phyloP scores from a whole-genome alignment of 2,329 filamentous ascomycete species.

The Pseudogymnoascus sp. region DNA sequence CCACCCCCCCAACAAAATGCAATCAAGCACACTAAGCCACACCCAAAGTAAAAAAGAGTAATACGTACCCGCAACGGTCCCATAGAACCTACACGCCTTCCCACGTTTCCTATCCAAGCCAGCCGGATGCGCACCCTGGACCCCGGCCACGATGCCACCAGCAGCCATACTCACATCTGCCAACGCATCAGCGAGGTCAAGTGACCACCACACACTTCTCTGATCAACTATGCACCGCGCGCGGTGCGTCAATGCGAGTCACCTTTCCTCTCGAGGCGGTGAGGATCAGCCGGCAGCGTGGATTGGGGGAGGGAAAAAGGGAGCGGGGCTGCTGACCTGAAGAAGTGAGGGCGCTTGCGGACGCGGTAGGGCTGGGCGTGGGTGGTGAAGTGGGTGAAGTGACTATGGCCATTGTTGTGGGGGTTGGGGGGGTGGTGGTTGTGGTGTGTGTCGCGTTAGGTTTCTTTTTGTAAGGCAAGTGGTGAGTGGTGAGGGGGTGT shows the following conservation, averaged over 20 bases:
- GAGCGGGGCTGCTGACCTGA: slow-evolving; percentile 9
- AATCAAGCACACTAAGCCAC: neutral
- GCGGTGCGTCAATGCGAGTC: neutral
- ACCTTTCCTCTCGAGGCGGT: neutral
- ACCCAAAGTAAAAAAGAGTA: neutral
- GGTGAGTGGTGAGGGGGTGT: neutral
- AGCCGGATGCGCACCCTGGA: neutral
- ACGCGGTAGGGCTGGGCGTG: slow-evolving; percentile 6
- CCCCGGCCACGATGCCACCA: neutral
- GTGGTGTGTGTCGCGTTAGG: neutral
- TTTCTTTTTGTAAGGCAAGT: neutral
- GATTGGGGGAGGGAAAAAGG: neutral
- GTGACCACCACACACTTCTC: neutral
- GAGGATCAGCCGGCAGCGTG: neutral
- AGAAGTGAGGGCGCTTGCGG: slow-evolving; percentile 7
- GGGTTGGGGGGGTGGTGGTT: neutral
- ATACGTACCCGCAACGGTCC: slow-evolving; percentile 2
- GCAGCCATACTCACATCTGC: neutral
- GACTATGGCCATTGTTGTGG: neutral
- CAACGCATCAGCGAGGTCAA: neutral
- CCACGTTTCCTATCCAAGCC: neutral
- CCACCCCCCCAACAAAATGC: neutral
- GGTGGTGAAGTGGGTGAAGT: slow-evolving; percentile 1
- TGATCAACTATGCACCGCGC: neutral
- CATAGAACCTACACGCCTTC: slow-evolving; percentile 2